Conservation (phyloP, 31 red algal genomes). For the Odonthalia washingtoniensis region DNA sequence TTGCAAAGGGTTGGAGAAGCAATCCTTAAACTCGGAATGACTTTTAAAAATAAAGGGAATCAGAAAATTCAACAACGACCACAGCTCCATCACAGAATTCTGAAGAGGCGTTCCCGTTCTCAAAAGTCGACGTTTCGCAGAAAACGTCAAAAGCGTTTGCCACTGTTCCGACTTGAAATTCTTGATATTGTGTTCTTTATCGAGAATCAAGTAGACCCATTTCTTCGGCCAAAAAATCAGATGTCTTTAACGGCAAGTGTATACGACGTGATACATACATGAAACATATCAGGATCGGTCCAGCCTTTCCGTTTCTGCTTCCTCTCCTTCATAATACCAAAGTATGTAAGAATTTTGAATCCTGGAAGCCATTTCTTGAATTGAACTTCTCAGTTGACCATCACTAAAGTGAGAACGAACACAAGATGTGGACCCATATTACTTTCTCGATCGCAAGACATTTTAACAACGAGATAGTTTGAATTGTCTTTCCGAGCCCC, state of each 20-base stretch:
- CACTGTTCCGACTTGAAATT: conserved; percentile 87
- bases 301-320: conserved; percentile 78
- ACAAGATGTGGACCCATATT: conserved; percentile 87
- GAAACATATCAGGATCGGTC: conserved; percentile 85
- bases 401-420: conserved; percentile 90
- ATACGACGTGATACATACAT: conserved; percentile 98
- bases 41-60: conserved; percentile 87
- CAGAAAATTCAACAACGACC: conserved; percentile 95
- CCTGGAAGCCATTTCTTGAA: conserved; percentile 95
- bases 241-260: conserved; percentile 80
- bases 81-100: conserved; percentile 94
- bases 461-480: conserved; percentile 90
- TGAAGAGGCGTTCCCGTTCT: conserved; percentile 90
- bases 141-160: conserved; percentile 90
- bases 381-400: conserved; percentile 94
- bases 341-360: conserved; percentile 89
- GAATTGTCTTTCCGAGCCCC: conserved; percentile 98
- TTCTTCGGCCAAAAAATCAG: conserved; percentile 68
- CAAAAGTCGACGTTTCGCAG: conserved; percentile 72
- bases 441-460: conserved; percentile 85
- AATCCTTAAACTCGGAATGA: conserved; percentile 89
- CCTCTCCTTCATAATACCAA: conserved; percentile 81
- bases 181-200: conserved; percentile 97
- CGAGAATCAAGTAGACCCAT: conserved; percentile 95
- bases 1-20: conserved; percentile 84